Percentiles rank a stretch among this genome's conserved stretches.
Evolutionary conservation across 2,329 filamentous ascomycete species (phyloP).

Genomic region (Aschersonia sp.): DNA sequence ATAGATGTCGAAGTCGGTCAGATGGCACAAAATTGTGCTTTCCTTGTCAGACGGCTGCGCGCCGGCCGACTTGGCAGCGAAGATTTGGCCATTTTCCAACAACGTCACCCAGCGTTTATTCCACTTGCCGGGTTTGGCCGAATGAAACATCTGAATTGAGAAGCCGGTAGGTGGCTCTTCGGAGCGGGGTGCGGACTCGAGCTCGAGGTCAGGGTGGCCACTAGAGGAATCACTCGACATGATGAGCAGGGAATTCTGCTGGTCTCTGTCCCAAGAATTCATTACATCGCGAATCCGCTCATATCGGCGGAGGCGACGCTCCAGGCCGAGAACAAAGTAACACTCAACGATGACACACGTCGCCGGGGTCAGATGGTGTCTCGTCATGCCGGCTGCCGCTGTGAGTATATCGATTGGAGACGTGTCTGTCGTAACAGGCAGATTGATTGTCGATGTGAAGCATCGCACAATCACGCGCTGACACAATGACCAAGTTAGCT

Average conservation of each 20-base stretch:
- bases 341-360: slow-evolving; percentile 63
- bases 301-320: slow-evolving; percentile 71
- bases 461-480: slow-evolving; percentile 60
- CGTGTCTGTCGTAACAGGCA: slow-evolving; percentile 63
- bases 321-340: slow-evolving; percentile 61
- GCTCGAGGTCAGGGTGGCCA: slow-evolving; percentile 47
- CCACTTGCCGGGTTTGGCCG: slow-evolving; percentile 74
- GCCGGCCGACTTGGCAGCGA: slow-evolving; percentile 54
- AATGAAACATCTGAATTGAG: slow-evolving; percentile 63
- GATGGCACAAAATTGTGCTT: slow-evolving; percentile 56
- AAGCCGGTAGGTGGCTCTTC: slow-evolving; percentile 49
- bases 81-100: slow-evolving; percentile 56
- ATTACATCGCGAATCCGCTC: slow-evolving; percentile 76
- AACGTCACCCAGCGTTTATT: slow-evolving; percentile 70
- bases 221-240: slow-evolving; percentile 40
- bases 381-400: slow-evolving; percentile 48
- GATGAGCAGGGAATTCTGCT: slow-evolving; percentile 60
- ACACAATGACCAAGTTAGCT: not conserved
- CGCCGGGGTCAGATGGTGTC: slow-evolving; percentile 46
- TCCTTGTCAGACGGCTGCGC: slow-evolving; percentile 50
- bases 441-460: slow-evolving; percentile 49
- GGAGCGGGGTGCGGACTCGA: slow-evolving; percentile 43
- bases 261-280: slow-evolving; percentile 83
- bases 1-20: slow-evolving; percentile 91
- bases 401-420: slow-evolving; percentile 59